Evolutionary conservation across 2,329 filamentous ascomycete species (phyloP), one percentile per base, ranked within the genome.

Genomic region (Fusarium temperatum): DNA sequence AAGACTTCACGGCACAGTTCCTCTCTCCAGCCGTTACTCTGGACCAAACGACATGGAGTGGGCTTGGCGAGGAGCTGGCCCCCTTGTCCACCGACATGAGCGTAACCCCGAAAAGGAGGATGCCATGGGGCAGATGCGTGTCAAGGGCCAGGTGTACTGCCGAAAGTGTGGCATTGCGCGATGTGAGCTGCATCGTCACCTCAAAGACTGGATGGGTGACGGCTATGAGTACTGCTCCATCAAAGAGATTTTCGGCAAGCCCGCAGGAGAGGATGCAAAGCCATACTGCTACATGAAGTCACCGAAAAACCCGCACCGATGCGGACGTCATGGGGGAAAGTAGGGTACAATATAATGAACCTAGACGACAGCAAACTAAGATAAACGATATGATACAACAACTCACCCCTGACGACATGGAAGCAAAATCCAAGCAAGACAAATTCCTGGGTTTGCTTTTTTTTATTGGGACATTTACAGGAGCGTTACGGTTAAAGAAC

Each of bases 11-110:
- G 88, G 87, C 60, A 83, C 80, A 13, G 86, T 91, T n/a, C 83
- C 88, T 15, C 85, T 92, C 22, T 87, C 86, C 24, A 85, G 86
- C 53, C 86, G 89, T 20, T 89, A 90, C 51, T 79, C 84, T 12
- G 90, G 90, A 1, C 90, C 90, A 62, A 91, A 91, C 80, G 86
- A 89, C 72, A 85, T 90, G 78, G 90, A 92, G 78, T 90, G 88
- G 85, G 89, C 89, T 50, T 92, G 89, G 89, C 87, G 89, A 70
- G 83, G 88, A 57, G 87, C 89, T 7, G 85, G 86, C 3, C 83
- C 83, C 18, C 82, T 87, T 45, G 75, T 85, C 53, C 79, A 80
- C 65, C 70, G 78, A 55, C 53, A 78, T 66, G 63, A 78, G 60
- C 69, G 62, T n/a, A 58, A 38, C 15, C 32, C 62, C 10, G 55